Percentiles rank a stretch among this genome's conserved stretches.
phyloP scores from a whole-genome alignment of 2,329 filamentous ascomycete species.

The Pezicula carpinea region DNA sequence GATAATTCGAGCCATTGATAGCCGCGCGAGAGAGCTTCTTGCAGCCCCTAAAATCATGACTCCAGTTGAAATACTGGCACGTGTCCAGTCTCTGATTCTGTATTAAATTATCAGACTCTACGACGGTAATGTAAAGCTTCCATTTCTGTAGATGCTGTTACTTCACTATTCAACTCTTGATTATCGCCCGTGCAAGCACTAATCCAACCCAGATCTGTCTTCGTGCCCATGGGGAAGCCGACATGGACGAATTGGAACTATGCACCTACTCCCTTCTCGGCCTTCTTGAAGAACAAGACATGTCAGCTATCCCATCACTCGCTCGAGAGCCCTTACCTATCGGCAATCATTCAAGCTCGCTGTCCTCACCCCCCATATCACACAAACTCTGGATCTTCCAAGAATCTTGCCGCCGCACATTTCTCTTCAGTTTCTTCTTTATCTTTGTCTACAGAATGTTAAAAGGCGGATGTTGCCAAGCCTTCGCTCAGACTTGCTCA shows the following conservation, averaged over 20 bases:
- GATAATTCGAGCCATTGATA: conserved; percentile 44
- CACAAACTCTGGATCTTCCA: background rate
- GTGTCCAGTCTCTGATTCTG: conserved; percentile 43
- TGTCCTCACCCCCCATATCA: background rate
- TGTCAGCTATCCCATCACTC: background rate
- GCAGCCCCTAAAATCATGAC: conserved; percentile 28
- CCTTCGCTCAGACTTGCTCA: background rate
- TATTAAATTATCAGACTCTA: conserved; percentile 48
- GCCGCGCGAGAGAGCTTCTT: conserved; percentile 39
- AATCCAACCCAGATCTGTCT: background rate
- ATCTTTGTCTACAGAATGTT: conserved; percentile 9
- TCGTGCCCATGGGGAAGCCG: background rate
- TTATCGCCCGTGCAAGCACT: too few relatives aligned
- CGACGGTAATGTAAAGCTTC: conserved; percentile 40
- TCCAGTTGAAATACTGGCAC: conserved; percentile 32
- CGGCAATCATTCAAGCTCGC: background rate
- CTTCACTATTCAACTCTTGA: background rate
- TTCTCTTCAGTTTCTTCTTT: conserved; percentile 44
- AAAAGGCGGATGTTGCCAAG: background rate
- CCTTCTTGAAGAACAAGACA: background rate
- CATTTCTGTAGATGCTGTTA: background rate
- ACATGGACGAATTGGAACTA: background rate
- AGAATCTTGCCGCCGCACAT: conserved; percentile 19
- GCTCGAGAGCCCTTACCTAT: background rate
- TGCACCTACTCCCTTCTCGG: background rate